These are phyloP conservation scores for Vitis rotundifolia DNA, from an alignment of 164 flowering plant species.

Conservation along the genomic window DNA sequence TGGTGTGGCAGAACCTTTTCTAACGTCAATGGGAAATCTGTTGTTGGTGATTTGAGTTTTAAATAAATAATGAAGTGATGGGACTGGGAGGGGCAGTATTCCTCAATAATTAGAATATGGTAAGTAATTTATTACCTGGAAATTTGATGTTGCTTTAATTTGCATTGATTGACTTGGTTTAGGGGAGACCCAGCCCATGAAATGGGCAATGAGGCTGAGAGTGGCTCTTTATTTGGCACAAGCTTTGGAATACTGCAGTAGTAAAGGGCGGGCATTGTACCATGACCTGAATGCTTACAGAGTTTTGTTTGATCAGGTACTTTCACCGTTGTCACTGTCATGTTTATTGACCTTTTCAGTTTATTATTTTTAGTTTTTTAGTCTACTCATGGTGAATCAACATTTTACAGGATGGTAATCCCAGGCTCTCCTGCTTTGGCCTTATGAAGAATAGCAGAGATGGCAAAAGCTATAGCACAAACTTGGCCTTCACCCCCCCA, in stretches of 20 bases:
- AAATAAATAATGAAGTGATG: no score
- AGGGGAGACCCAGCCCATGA: constrained; percentile 65
- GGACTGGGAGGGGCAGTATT: no score
- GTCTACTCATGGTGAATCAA: neutral
- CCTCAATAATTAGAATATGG: neutral
- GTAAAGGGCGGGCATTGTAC: constrained; percentile 52
- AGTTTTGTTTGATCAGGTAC: constrained; percentile 50
- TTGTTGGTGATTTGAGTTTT: no score
- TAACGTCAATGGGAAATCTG: no score
- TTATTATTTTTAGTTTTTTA: neutral
- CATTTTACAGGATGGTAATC: constrained; percentile 46
- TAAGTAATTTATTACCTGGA: neutral
- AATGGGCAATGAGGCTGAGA: constrained; percentile 63
- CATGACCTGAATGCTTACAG: constrained; percentile 64
- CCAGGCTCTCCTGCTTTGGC: constrained; percentile 62
- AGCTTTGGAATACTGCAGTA: constrained; percentile 58
- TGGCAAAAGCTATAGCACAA: constrained; percentile 64
- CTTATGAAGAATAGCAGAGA: constrained; percentile 66
- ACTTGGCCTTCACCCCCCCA: constrained; percentile 60
- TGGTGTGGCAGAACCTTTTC: no score
- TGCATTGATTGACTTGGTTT: constrained; percentile 17
- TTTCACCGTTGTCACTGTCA: neutral
- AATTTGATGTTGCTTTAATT: neutral
- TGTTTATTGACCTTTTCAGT: neutral
- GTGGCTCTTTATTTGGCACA: constrained; percentile 55